Evolutionary conservation across 495 filamentous ascomycete genomes (phyloP).

Genomic region (Penicillium alfredii): DNA sequence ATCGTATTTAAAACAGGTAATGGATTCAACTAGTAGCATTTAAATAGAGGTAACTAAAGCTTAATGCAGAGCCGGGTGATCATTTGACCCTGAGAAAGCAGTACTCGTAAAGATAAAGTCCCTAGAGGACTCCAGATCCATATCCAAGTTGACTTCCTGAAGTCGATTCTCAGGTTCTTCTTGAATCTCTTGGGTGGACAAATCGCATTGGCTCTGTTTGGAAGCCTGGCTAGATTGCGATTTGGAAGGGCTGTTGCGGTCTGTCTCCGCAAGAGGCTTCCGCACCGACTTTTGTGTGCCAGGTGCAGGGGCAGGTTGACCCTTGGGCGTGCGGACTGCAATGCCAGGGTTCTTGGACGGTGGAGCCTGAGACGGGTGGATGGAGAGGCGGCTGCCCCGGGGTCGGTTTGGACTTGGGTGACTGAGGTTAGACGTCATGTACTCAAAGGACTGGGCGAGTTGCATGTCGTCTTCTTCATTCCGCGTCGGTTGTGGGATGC

Average conservation of each 20-base stretch:
- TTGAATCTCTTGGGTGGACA: slow-evolving; percentile 8
- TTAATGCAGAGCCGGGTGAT: slow-evolving; percentile 7
- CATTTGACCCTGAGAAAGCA: slow-evolving; percentile 25
- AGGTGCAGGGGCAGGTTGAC: background rate
- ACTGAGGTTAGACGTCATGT: slow-evolving; percentile 10
- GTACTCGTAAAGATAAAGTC: slow-evolving; percentile 35
- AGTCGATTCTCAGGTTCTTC: slow-evolving; percentile 20
- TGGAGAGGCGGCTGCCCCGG: slow-evolving; percentile 13
- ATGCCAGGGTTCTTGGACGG: background rate
- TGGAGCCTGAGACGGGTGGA: background rate
- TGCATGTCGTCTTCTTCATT: slow-evolving; percentile 18
- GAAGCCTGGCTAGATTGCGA: slow-evolving; percentile 12
- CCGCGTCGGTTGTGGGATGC: slow-evolving; percentile 12
- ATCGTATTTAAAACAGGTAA: no score
- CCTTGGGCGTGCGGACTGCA: background rate
- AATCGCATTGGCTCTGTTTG: slow-evolving; percentile 8
- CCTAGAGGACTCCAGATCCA: slow-evolving; percentile 37
- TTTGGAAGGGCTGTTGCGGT: slow-evolving; percentile 26
- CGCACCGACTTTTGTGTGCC: slow-evolving; percentile 9
- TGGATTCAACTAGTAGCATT: no score
- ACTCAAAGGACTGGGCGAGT: slow-evolving; percentile 20
- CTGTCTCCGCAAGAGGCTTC: slow-evolving; percentile 20
- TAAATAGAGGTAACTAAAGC: background rate
- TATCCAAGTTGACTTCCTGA: slow-evolving; percentile 28
- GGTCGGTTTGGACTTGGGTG: slow-evolving; percentile 29